Percentiles rank a stretch among this genome's conserved stretches.
These are phyloP conservation scores for Alnus rubra DNA, from an alignment of 306 rosid genomes.

Conservation along the genomic window DNA sequence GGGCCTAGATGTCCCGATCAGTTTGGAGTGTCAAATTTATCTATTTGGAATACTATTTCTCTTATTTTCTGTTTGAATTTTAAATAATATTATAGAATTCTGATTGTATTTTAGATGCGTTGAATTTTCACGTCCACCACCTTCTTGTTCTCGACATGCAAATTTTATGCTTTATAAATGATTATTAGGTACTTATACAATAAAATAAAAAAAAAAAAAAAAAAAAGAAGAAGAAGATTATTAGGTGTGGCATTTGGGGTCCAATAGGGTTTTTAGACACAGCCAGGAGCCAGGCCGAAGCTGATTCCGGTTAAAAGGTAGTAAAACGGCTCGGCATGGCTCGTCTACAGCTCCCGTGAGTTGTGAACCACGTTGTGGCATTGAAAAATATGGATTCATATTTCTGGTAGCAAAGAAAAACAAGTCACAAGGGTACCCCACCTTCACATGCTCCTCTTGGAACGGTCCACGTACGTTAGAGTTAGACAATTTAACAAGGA, in stretches of 20 bases:
- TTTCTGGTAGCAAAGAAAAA: neutral
- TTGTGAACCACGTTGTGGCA: constrained; percentile 28
- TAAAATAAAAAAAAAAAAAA: neutral
- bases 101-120: no score
- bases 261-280: neutral
- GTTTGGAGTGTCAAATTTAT: no score
- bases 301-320: neutral
- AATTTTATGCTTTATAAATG: neutral
- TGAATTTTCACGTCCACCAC: no score
- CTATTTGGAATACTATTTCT: no score
- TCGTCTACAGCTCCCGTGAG: constrained; percentile 4
- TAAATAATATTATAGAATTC: no score
- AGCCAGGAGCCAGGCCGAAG: neutral
- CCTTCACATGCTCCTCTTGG: constrained; percentile 28
- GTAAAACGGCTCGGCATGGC: constrained; percentile 1
- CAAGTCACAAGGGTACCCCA: constrained; percentile 11
- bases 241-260: neutral
- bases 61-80: no score
- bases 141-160: neutral
- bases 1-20: no score
- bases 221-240: no score
- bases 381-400: neutral
- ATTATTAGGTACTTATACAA: no score
- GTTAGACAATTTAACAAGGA: constrained; percentile 9
- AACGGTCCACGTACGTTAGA: neutral